phyloP scores from a whole-genome alignment of 257 asterid genomes.

The Solanum rostratum region DNA sequence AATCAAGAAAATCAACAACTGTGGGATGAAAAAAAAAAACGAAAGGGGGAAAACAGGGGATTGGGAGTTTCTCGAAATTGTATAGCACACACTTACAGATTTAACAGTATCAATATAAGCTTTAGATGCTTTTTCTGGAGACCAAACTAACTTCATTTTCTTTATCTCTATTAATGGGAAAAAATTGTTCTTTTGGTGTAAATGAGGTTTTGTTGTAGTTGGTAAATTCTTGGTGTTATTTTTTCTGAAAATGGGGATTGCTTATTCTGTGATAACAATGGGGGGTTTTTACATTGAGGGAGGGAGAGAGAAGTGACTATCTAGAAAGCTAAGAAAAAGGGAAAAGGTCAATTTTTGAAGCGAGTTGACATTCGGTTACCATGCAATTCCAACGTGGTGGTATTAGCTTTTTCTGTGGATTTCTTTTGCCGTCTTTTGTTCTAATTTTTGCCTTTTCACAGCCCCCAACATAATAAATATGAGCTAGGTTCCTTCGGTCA shows the following conservation, averaged over 20 bases:
- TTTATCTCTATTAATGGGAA: neutral
- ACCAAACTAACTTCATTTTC: constrained; percentile 81
- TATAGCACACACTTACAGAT: constrained; percentile 58
- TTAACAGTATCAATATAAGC: constrained; percentile 80
- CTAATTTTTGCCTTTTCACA: neutral
- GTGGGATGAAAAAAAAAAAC: neutral
- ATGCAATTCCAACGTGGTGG: constrained; percentile 26
- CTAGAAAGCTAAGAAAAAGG: neutral
- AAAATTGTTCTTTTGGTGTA: neutral
- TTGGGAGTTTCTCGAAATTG: neutral
- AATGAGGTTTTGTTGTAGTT: neutral
- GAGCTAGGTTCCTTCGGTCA: no score
- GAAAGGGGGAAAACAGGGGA: neutral
- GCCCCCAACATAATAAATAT: constrained; percentile 35
- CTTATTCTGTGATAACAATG: neutral
- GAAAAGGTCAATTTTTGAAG: constrained; percentile 15
- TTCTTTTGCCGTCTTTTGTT: neutral
- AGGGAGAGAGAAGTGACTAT: constrained; percentile 1
- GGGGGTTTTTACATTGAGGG: constrained; percentile 5
- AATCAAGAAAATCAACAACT: neutral
- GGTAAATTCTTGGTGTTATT: neutral
- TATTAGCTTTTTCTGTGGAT: constrained; percentile 18
- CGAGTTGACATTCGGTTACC: constrained; percentile 38
- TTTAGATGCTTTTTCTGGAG: constrained; percentile 74
- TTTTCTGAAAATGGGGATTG: neutral